A percentile compares a stretch with the other conserved stretches of the same genome.
phyloP scores from a whole-genome alignment of 805 yeast genomes.

The Hanseniaspora mollemarum region DNA sequence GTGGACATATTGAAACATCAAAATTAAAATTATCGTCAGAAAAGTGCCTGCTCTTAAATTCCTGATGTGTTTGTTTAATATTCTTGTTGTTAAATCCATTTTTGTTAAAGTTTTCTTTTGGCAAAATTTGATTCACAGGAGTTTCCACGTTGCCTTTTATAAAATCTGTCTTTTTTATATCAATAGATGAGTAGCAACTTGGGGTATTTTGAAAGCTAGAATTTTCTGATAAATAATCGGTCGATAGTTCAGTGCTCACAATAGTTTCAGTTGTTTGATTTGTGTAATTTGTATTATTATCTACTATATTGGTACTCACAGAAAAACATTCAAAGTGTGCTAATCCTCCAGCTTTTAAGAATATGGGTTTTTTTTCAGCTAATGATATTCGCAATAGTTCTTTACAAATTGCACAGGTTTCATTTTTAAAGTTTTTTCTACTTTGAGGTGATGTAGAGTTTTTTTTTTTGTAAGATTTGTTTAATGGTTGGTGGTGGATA shows the following conservation, averaged over 20 bases:
- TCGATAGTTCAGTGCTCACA: neutral
- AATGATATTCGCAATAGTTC: conserved; percentile 34
- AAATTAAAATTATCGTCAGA: neutral
- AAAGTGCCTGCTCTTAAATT: neutral
- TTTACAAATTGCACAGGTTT: conserved; percentile 36
- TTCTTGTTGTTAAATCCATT: conserved; percentile 2
- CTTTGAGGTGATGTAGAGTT: no score
- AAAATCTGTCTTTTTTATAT: no score
- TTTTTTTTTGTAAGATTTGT: neutral
- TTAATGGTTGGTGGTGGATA: no score
- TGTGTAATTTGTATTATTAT: conserved; percentile 24
- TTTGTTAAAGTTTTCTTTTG: conserved; percentile 12
- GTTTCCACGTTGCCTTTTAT: no score
- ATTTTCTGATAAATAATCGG: no score
- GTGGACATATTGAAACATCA: conserved; percentile 6
- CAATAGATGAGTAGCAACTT: no score
- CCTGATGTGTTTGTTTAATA: neutral
- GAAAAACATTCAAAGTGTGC: conserved; percentile 37
- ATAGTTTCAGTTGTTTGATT: neutral
- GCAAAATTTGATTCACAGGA: conserved; percentile 8
- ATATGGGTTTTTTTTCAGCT: conserved; percentile 35
- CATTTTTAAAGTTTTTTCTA: conserved; percentile 24
- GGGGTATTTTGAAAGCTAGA: no score
- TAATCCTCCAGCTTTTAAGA: conserved; percentile 35
- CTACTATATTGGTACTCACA: conserved; percentile 16